These are phyloP conservation scores for Solanum tarijense DNA, from an alignment of 257 asterid species.

Conservation along the genomic window DNA sequence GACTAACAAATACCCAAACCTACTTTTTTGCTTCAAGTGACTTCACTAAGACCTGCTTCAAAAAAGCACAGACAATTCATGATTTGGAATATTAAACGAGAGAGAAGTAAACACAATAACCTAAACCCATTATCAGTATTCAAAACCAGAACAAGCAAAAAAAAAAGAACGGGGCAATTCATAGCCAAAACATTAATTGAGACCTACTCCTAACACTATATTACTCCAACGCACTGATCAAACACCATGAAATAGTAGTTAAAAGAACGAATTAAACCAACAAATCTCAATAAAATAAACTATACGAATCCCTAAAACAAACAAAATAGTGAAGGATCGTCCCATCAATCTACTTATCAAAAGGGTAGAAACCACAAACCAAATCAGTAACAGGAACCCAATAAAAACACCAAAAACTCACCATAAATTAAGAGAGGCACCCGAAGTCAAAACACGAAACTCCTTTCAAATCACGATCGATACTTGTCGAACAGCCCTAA, in stretches of 20 bases:
- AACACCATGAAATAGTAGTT: not conserved
- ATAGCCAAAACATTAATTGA: not conserved
- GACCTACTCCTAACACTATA: not conserved
- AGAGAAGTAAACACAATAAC: not conserved
- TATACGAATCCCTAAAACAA: not conserved
- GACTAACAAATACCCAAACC: not conserved
- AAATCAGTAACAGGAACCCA: not conserved
- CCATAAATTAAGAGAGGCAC: not conserved
- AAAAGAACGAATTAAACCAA: not conserved
- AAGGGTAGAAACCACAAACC: not conserved
- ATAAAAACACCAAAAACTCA: not conserved
- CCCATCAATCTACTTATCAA: not conserved
- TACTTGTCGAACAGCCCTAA: constrained; percentile 1
- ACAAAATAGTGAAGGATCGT: not conserved
- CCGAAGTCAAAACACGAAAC: not conserved
- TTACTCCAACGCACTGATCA: not conserved
- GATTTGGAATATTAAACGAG: not conserved
- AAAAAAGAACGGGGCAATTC: not conserved
- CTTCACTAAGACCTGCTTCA: not conserved
- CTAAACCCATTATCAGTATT: not conserved
- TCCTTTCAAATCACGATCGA: constrained; percentile 12
- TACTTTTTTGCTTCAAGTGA: not conserved
- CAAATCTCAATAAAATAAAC: not conserved
- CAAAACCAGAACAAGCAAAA: not conserved
- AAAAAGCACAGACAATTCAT: not conserved